Evolutionary conservation across 75 land plant genomes (phyloP).

Genomic region (Selaginella tamariscina): DNA sequence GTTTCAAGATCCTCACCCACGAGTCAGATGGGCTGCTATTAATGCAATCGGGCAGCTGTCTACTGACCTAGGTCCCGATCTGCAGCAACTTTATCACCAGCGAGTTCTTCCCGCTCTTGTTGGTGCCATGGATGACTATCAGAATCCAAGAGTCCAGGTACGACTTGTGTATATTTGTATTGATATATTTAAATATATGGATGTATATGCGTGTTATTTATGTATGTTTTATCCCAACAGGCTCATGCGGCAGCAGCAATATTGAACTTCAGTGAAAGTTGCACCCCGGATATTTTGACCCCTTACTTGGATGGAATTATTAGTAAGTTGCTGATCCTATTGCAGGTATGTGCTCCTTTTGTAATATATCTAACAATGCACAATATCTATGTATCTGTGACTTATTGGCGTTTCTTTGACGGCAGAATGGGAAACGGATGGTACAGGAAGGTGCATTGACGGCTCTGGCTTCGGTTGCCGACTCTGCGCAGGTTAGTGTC

Average conservation of each 20-base stretch:
- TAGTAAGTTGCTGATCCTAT: conserved; percentile 19
- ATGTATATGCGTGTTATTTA: too few species aligned
- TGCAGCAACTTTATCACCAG: conserved; percentile 28
- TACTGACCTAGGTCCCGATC: conserved; percentile 23
- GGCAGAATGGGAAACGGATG: conserved; percentile 27
- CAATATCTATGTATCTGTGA: not conserved
- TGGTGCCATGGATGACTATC: conserved; percentile 23
- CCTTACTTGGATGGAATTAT: conserved; percentile 25
- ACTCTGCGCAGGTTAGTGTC: conserved; percentile 20
- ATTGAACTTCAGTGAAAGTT: conserved; percentile 27
- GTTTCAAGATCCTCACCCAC: conserved; percentile 29
- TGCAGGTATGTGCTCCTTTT: conserved; percentile 20
- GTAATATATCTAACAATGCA: not conserved
- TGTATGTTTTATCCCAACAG: not conserved
- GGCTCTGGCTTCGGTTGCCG: conserved; percentile 28
- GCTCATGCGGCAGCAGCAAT: conserved; percentile 31
- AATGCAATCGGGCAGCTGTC: conserved; percentile 30
- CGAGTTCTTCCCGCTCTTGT: conserved; percentile 19
- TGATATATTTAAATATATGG: not conserved
- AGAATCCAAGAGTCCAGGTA: conserved; percentile 28
- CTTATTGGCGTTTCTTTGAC: not conserved
- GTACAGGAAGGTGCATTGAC: conserved; percentile 29
- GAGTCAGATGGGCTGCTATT: conserved; percentile 27
- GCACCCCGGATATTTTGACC: conserved; percentile 24
- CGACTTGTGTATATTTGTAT: not conserved